Evolutionary conservation across 495 filamentous ascomycete species (phyloP), one percentile per base, ranked within the genome.

Genomic region (Aspergillus leporis): DNA sequence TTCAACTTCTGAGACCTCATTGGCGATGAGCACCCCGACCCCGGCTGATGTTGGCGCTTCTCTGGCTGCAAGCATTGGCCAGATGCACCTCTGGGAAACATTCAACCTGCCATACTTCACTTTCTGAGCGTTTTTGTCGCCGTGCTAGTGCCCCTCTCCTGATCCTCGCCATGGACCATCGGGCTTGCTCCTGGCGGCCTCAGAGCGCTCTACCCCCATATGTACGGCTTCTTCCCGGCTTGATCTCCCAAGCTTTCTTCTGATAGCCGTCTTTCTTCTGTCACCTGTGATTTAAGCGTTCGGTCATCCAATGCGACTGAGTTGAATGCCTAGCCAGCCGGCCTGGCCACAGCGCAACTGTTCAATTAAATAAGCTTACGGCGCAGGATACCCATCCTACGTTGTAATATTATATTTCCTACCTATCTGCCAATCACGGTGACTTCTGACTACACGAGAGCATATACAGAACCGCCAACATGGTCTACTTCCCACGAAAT

Each of bases 401-500:
- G 25, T 28, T 28, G n/a, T n/a, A n/a, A 22, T 21, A 22, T 25
- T 43, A 3, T 16, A 32, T 28, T 4, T 9, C 7, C n/a, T 43
- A 52, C 30, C 12, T 5, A 41, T 31, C 31, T 31, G 38, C 34
- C 23, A 58, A 21, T 48, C 28, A 46, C 50, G 19, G 31, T n/a
- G 55, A 46, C 14, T 47, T 47, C 19, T 10, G 7, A 1, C 21
- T 47, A 8, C 21, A 23, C 4, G 19, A 47, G 43, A 47, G 16
- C 18, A 47, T 8, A 21, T 10, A 47, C 19, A 54, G n/a, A 56
- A 53, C 34, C 18, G 51, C 56, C 65, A 64, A 22, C 67, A 74
- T 76, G 69, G 68, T 68, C 23, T 47, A 47, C 49, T 70, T 78
- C 55, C 73, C 80, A 19, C 70, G 83, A 70, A 74, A 78, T 72